A percentile compares a stretch with the other conserved stretches of the same genome.
Evolutionary conservation across 805 yeast genomes (phyloP).

Genomic region (Dipodascus albidus): DNA sequence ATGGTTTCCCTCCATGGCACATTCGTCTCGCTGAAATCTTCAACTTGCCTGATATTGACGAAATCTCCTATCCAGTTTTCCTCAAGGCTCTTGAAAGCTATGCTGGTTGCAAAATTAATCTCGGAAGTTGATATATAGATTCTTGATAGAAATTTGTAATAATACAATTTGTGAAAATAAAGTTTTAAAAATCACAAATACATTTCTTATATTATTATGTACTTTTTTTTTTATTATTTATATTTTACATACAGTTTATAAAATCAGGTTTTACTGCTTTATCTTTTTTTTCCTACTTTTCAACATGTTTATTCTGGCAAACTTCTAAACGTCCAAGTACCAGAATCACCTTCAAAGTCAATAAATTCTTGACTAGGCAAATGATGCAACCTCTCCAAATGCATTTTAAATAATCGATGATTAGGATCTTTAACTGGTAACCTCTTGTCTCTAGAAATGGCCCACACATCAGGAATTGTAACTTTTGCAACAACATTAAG

Average conservation of each 20-base stretch:
- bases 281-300: no score
- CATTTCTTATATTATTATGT: no score
- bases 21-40: constrained; percentile 80
- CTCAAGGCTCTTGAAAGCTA: constrained; percentile 36
- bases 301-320: constrained; percentile 6
- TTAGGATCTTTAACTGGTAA: constrained; percentile 67
- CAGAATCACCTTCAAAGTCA: constrained; percentile 61
- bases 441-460: constrained; percentile 59
- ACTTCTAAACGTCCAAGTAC: constrained; percentile 30
- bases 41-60: constrained; percentile 77
- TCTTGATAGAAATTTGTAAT: no score
- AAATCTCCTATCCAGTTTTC: constrained; percentile 74
- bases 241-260: no score
- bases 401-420: constrained; percentile 58
- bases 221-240: no score
- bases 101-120: constrained; percentile 73
- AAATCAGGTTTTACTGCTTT: no score
- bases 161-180: neutral
- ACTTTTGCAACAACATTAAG: constrained; percentile 66
- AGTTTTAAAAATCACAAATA: no score
- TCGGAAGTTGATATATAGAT: constrained; percentile 39
- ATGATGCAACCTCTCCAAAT: constrained; percentile 52
- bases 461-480: constrained; percentile 71
- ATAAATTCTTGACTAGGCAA: constrained; percentile 52
- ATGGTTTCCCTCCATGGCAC: constrained; percentile 98